Conservation (phyloP, 305 asterid genomes). For the Euphrasia arctica region DNA sequence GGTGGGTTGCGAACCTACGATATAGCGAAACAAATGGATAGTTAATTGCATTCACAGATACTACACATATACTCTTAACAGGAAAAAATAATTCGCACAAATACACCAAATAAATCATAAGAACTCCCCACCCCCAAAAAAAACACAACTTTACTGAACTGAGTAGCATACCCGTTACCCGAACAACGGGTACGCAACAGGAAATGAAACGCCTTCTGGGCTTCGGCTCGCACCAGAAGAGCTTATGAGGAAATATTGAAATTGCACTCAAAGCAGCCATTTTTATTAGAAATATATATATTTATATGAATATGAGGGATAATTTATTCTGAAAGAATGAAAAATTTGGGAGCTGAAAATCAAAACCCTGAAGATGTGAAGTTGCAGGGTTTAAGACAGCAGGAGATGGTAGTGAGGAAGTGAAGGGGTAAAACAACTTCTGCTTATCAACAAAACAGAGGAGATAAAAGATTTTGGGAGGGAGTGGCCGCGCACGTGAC, state of each 20-base stretch:
- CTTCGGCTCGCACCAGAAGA: slow-evolving; percentile 41
- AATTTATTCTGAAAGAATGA: too few relatives aligned
- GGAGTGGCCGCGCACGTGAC: slow-evolving; percentile 6
- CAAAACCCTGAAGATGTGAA: slow-evolving; percentile 27
- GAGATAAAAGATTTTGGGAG: slow-evolving; percentile 20
- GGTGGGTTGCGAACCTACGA: slow-evolving; percentile 47
- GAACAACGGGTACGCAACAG: slow-evolving; percentile 41
- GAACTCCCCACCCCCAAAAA: not conserved
- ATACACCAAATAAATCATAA: not conserved
- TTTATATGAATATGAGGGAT: slow-evolving; percentile 3
- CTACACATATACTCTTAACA: not conserved
- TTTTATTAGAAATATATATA: slow-evolving; percentile 12
- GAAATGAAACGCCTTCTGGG: slow-evolving; percentile 43
- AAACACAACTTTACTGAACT: not conserved
- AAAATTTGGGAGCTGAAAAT: slow-evolving; percentile 18
- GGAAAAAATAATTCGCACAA: not conserved
- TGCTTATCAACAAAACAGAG: slow-evolving; percentile 38
- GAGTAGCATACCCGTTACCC: slow-evolving; percentile 39
- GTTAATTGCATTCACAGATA: not conserved
- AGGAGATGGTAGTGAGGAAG: slow-evolving; percentile 12
- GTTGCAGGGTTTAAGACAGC: slow-evolving; percentile 41
- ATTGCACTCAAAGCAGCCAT: slow-evolving; percentile 59
- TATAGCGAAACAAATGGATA: slow-evolving; percentile 14
- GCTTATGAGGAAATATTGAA: slow-evolving; percentile 48
- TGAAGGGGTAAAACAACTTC: slow-evolving; percentile 32